Conservation (phyloP, 164 flowering plant species). For the Protea cynaroides region DNA sequence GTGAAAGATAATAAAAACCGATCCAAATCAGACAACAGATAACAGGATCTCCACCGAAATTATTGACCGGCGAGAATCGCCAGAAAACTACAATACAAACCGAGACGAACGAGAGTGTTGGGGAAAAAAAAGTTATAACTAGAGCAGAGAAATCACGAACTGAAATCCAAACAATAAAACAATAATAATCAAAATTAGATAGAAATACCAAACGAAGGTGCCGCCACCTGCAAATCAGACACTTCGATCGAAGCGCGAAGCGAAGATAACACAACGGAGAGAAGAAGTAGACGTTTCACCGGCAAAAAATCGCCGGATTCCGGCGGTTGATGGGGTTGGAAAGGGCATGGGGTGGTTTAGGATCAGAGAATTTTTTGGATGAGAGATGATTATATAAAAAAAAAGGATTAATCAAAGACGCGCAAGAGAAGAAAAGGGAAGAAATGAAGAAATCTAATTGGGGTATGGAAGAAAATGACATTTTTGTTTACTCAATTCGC, state of each 20-base stretch:
- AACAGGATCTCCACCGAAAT: not conserved
- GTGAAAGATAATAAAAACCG: not conserved
- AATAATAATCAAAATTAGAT: not conserved
- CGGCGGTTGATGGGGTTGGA: not conserved
- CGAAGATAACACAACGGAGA: not conserved
- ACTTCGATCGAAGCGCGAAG: not conserved
- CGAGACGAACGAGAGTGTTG: not conserved
- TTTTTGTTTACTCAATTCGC: too few relatives aligned
- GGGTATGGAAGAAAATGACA: too few relatives aligned
- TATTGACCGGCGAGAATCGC: not conserved
- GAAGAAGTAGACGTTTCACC: not conserved
- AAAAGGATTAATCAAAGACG: too few relatives aligned
- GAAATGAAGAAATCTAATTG: too few relatives aligned
- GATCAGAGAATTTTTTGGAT: too few relatives aligned
- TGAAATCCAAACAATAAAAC: not conserved
- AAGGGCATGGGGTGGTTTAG: not conserved
- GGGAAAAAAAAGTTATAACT: not conserved
- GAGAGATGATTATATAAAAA: too few relatives aligned
- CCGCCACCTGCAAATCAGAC: not conserved
- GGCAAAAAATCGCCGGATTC: not conserved
- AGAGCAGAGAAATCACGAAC: not conserved
- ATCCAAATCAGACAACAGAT: not conserved
- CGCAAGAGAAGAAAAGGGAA: too few relatives aligned
- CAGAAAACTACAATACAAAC: not conserved
- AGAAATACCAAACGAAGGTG: not conserved